Percentiles rank a stretch among this genome's conserved stretches.
Evolutionary conservation across 495 filamentous ascomycete species (phyloP).

Genomic region (Cudoniella acicularis): DNA sequence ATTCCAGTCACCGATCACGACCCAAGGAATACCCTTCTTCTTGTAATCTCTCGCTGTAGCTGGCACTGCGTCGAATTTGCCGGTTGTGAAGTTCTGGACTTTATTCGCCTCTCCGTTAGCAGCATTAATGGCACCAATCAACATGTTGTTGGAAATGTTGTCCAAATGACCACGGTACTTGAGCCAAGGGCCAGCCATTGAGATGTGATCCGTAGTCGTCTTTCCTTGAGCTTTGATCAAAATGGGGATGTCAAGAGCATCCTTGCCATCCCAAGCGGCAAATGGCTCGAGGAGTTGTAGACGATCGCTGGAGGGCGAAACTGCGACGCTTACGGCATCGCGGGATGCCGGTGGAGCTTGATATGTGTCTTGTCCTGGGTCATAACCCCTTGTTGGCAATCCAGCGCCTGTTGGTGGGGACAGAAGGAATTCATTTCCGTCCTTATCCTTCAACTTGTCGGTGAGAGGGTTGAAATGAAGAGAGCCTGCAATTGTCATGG

Average conservation of each 20-base stretch:
- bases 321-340: slow-evolving; percentile 65
- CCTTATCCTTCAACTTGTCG: slow-evolving; percentile 90
- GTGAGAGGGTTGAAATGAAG: slow-evolving; percentile 97
- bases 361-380: slow-evolving; percentile 93
- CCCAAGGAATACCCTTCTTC: slow-evolving; percentile 91
- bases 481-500: slow-evolving; percentile 83
- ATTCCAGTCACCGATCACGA: slow-evolving; percentile 99
- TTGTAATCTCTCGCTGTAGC: slow-evolving; percentile 98
- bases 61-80: slow-evolving; percentile 81
- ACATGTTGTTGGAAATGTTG: slow-evolving; percentile 99
- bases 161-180: slow-evolving; percentile 99
- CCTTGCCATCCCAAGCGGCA: slow-evolving; percentile 89
- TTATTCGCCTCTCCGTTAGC: slow-evolving; percentile 98
- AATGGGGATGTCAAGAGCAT: slow-evolving; percentile 81
- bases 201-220: slow-evolving; percentile 99
- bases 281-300: slow-evolving; percentile 90
- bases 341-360: slow-evolving; percentile 90
- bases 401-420: slow-evolving; percentile 74
- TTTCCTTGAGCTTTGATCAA: slow-evolving; percentile 98
- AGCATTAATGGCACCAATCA: slow-evolving; percentile 95
- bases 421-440: slow-evolving; percentile 95
- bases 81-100: slow-evolving; percentile 86
- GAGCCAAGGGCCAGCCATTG: slow-evolving; percentile 98
- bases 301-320: slow-evolving; percentile 87
- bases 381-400: slow-evolving; percentile 80